phyloP scores from a whole-genome alignment of 805 yeast genomes.

The Saccharomycopsis oosterbeekiorum region DNA sequence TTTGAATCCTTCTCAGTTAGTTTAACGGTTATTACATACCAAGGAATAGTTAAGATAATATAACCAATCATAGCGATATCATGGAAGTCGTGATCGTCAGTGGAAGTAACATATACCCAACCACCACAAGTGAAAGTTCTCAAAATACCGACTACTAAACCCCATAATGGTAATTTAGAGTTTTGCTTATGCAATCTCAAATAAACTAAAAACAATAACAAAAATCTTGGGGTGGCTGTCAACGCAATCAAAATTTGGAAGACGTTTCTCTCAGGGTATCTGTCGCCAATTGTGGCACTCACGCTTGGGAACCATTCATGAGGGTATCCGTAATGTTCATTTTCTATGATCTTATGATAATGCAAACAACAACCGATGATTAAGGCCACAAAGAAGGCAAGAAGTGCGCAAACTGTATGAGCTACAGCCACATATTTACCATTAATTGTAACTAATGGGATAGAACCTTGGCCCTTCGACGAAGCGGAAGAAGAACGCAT shows the following conservation, averaged over 20 bases:
- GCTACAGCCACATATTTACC: conserved; percentile 61
- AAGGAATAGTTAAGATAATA: conserved; percentile 81
- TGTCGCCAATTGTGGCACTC: conserved; percentile 92
- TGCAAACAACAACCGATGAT: conserved; percentile 68
- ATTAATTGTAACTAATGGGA: conserved; percentile 31
- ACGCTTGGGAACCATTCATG: conserved; percentile 99
- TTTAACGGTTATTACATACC: conserved; percentile 60
- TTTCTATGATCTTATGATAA: conserved; percentile 78
- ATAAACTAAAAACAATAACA: conserved; percentile 44
- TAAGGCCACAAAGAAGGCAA: conserved; percentile 71
- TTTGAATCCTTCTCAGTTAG: conserved; percentile 38
- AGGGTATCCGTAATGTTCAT: conserved; percentile 83
- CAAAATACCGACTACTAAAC: conserved; percentile 57
- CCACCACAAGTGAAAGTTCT: conserved; percentile 97
- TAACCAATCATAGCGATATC: conserved; percentile 92
- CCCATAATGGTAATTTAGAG: conserved; percentile 29
- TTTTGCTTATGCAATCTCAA: conserved; percentile 34
- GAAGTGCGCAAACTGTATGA: conserved; percentile 61
- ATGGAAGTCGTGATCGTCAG: conserved; percentile 95
- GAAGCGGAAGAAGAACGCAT: neutral
- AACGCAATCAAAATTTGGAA: conserved; percentile 88
- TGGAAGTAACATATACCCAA: conserved; percentile 95
- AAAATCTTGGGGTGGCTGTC: conserved; percentile 87
- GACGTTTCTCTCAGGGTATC: conserved; percentile 90
- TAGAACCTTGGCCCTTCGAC: neutral